phyloP scores from a whole-genome alignment of 768 basidiomycete species.

The Termitomyces bulborhizus region DNA sequence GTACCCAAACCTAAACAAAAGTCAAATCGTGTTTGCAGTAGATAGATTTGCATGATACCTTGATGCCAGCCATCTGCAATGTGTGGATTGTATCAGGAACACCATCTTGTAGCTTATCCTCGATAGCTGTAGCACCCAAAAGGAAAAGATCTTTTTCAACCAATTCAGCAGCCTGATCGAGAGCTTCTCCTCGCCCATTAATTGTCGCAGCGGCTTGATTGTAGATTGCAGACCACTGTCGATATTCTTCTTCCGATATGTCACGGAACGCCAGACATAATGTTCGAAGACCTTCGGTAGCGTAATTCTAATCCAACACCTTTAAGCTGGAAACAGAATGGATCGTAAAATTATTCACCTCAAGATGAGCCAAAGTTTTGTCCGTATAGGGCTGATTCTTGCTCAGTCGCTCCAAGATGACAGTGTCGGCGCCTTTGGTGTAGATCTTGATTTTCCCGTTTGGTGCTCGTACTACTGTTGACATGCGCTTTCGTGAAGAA shows the following conservation, averaged over 20 bases:
- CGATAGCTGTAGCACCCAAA: conserved; percentile 95
- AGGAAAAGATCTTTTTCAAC: conserved; percentile 93
- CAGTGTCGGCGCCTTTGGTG: conserved; percentile 97
- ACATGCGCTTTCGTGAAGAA: conserved; percentile 97
- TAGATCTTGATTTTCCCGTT: conserved; percentile 92
- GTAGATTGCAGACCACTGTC: conserved; percentile 83
- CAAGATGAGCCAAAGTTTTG: conserved; percentile 82
- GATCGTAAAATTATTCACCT: conserved; percentile 45
- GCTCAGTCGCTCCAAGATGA: conserved; percentile 89
- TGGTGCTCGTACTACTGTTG: conserved; percentile 82
- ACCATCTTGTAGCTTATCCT: conserved; percentile 97
- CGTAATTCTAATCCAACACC: conserved; percentile 64
- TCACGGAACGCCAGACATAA: conserved; percentile 96
- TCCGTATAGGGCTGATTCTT: conserved; percentile 82
- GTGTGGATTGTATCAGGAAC: conserved; percentile 98
- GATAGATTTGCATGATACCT: conserved; percentile 36
- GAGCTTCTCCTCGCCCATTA: conserved; percentile 89
- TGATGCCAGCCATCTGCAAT: conserved; percentile 96
- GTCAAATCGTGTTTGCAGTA: background rate
- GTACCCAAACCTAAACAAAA: conserved; percentile 76
- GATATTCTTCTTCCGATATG: conserved; percentile 86
- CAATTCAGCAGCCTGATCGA: conserved; percentile 91
- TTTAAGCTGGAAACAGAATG: conserved; percentile 4
- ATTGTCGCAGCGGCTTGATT: conserved; percentile 92
- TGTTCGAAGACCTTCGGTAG: conserved; percentile 93